Evolutionary conservation across 1,284 basidiomycete genomes (phyloP).

Genomic region (Marasmius tenuissimus): DNA sequence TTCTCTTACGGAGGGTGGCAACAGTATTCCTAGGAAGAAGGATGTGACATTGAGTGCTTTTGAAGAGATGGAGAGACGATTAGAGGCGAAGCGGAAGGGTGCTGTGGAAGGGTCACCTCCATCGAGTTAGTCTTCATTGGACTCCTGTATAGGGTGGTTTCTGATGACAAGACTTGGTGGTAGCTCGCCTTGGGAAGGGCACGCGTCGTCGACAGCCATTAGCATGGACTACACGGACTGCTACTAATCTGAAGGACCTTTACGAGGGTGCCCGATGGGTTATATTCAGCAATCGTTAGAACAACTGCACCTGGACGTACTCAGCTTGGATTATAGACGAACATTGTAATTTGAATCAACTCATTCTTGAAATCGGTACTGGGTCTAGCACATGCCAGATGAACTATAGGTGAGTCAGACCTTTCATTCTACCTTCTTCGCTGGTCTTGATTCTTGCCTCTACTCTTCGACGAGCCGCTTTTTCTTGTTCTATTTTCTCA

Average conservation of each 20-base stretch:
- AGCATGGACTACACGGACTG: not conserved
- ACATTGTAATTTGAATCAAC: too few species aligned
- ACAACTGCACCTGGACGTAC: not conserved
- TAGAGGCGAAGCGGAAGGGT: slow-evolving; percentile 42
- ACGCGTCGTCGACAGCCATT: not conserved
- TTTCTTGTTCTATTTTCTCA: too few species aligned
- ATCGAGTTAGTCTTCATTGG: not conserved
- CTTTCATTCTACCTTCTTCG: too few species aligned
- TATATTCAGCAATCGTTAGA: slow-evolving; percentile 36
- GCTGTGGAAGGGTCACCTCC: slow-evolving; percentile 3
- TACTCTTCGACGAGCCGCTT: too few species aligned
- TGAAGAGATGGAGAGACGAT: slow-evolving; percentile 60
- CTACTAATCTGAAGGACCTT: slow-evolving; percentile 23
- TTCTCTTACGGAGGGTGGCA: slow-evolving; percentile 27
- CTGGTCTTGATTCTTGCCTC: too few species aligned
- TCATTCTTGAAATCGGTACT: too few species aligned
- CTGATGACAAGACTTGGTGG: not conserved
- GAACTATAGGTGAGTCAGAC: too few species aligned
- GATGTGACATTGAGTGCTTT: slow-evolving; percentile 55
- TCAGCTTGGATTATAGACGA: too few species aligned
- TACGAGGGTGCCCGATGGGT: slow-evolving; percentile 41
- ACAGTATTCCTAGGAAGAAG: slow-evolving; percentile 20
- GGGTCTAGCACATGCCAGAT: too few species aligned
- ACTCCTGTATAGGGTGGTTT: not conserved
- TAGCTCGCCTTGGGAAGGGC: not conserved